Percentiles rank a stretch among this genome's conserved stretches.
phyloP scores from a whole-genome alignment of 2,329 filamentous ascomycete species.

The Tolypocladium cylindrosporum region DNA sequence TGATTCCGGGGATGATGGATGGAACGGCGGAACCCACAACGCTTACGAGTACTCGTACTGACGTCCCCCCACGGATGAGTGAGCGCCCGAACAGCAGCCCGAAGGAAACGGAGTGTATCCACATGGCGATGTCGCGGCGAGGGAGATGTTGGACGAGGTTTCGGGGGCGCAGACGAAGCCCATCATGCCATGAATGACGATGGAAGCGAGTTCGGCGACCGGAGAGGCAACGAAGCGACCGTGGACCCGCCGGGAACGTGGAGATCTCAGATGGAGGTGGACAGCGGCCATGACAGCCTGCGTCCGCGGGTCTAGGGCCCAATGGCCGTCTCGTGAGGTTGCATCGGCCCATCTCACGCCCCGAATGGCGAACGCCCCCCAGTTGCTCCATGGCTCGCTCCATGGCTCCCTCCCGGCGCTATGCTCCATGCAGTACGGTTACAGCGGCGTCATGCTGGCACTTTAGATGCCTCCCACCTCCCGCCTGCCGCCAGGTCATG shows the following conservation, averaged over 20 bases:
- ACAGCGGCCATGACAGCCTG: background rate
- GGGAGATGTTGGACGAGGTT: background rate
- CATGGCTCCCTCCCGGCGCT: background rate
- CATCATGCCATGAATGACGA: background rate
- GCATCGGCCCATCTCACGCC: background rate
- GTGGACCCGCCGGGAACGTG: background rate
- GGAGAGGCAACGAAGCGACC: background rate
- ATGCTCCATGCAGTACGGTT: background rate
- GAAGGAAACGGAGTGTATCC: background rate
- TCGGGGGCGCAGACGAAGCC: background rate
- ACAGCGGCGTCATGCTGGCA: background rate
- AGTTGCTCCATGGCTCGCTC: background rate
- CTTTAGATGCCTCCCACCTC: background rate
- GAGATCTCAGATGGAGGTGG: constrained; percentile 1
- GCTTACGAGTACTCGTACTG: background rate
- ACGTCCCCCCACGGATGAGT: background rate
- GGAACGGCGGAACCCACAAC: background rate
- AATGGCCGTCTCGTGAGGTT: background rate
- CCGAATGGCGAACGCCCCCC: background rate
- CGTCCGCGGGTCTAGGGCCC: background rate
- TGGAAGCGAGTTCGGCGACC: too few species aligned
- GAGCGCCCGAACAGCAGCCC: background rate
- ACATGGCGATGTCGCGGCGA: background rate
- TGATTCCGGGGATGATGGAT: background rate
- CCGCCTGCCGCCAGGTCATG: background rate